These are phyloP conservation scores for Lecanicillium sp. DNA, from an alignment of 2,329 filamentous ascomycete genomes.

Conservation along the genomic window DNA sequence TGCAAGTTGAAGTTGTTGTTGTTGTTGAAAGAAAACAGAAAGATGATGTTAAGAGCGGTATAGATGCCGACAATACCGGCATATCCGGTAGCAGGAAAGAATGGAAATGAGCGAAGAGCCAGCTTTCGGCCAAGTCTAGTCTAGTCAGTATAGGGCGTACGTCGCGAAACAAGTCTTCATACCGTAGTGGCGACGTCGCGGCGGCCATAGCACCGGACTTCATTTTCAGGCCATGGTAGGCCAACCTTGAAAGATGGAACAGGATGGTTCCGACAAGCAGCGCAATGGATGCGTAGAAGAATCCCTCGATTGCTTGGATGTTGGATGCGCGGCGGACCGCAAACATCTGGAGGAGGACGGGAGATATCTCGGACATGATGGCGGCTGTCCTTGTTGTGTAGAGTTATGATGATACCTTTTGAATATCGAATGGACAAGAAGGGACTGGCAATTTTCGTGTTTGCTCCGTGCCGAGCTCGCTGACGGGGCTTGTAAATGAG, in stretches of 20 bases:
- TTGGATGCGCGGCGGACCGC: slow-evolving; percentile 4
- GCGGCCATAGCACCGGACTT: background rate
- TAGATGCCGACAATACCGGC: slow-evolving; percentile 25
- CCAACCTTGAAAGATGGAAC: background rate
- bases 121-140: slow-evolving; percentile 24
- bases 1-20: slow-evolving; percentile 23
- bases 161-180: background rate
- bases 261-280: background rate
- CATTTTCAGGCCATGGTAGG: background rate
- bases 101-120: slow-evolving; percentile 21
- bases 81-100: slow-evolving; percentile 30
- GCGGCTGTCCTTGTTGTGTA: too few relatives aligned
- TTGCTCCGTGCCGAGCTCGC: too few relatives aligned
- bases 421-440: too few relatives aligned
- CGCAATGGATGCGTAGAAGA: background rate
- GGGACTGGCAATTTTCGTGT: too few relatives aligned
- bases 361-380: background rate
- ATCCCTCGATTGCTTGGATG: slow-evolving; percentile 5
- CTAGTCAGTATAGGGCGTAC: background rate
- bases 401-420: background rate
- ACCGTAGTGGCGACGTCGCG: slow-evolving; percentile 1
- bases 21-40: slow-evolving; percentile 30
- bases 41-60: slow-evolving; percentile 28
- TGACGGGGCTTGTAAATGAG: too few relatives aligned
- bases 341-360: background rate